Evolutionary conservation across 441 rosid species (phyloP).

Genomic region (Francoa sonchifolia): DNA sequence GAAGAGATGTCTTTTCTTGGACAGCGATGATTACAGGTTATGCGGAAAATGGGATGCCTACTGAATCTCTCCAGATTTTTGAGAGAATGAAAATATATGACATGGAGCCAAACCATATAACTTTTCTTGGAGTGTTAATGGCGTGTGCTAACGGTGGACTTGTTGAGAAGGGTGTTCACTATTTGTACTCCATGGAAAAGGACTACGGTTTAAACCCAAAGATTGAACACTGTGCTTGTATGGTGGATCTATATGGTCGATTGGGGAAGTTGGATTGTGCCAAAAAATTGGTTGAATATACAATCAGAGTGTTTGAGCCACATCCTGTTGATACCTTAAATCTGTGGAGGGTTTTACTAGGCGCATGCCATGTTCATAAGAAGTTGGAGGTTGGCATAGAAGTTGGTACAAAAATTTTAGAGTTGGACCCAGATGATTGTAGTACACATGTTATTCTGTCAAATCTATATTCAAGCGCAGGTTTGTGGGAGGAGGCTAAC

Average conservation of each 20-base stretch:
- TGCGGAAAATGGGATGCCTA: conserved; percentile 1
- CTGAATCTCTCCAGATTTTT: conserved; percentile 1
- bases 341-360: conserved; percentile 82
- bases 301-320: background rate
- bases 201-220: conserved; percentile 2
- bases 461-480: conserved; percentile 68
- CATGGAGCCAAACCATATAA: background rate
- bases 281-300: background rate
- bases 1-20: conserved; percentile 1
- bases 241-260: conserved; percentile 2
- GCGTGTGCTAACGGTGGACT: conserved; percentile 6
- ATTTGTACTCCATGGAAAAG: background rate
- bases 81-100: conserved; percentile 3
- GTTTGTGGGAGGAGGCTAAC: conserved; percentile 53
- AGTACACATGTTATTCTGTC: conserved; percentile 59
- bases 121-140: conserved; percentile 3
- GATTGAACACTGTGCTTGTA: background rate
- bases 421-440: conserved; percentile 28
- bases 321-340: conserved; percentile 34
- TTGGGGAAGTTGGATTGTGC: background rate
- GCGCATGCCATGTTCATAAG: conserved; percentile 61
- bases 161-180: background rate
- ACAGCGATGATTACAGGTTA: conserved; percentile 2
- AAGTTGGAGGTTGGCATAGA: conserved; percentile 46
- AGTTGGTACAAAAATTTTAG: conserved; percentile 32